phyloP scores from a whole-genome alignment of 768 basidiomycete genomes.

The Coprinopsis strossmayeri region DNA sequence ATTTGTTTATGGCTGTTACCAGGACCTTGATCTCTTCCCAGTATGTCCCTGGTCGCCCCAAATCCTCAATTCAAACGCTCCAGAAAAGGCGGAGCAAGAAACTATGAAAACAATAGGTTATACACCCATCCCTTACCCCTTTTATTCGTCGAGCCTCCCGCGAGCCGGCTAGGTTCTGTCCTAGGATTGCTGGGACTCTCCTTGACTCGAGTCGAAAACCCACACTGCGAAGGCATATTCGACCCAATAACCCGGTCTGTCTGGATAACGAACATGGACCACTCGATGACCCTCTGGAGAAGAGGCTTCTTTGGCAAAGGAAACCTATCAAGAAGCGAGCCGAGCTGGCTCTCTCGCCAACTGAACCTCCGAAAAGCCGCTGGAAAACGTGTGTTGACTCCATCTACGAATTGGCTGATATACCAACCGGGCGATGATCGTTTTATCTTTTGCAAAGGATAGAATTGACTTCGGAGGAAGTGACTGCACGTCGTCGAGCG shows the following conservation, averaged over 20 bases:
- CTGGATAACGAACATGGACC: slow-evolving; percentile 64
- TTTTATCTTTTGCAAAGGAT: slow-evolving; percentile 1
- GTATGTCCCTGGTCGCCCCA: neutral
- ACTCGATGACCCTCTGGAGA: slow-evolving; percentile 73
- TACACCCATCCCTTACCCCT: slow-evolving; percentile 72
- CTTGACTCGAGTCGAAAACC: slow-evolving; percentile 56
- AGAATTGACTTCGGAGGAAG: slow-evolving; percentile 86
- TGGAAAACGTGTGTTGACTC: slow-evolving; percentile 46
- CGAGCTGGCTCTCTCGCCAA: slow-evolving; percentile 83
- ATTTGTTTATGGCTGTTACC: neutral
- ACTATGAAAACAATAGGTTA: slow-evolving; percentile 58
- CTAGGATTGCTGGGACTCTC: slow-evolving; percentile 52
- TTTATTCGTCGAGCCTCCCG: slow-evolving; percentile 36
- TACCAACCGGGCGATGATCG: neutral
- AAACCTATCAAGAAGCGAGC: slow-evolving; percentile 89
- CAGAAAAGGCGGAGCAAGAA: slow-evolving; percentile 46
- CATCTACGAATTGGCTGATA: neutral
- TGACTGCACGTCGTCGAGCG: slow-evolving; percentile 79
- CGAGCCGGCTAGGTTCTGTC: slow-evolving; percentile 36
- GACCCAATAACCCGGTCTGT: slow-evolving; percentile 81
- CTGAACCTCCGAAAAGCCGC: slow-evolving; percentile 56
- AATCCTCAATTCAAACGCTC: slow-evolving; percentile 12
- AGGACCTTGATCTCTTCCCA: neutral
- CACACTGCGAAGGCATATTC: slow-evolving; percentile 69
- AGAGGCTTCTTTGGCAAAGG: slow-evolving; percentile 98